Base-by-base conservation (phyloP, 345 rosid species). In the Trapa incisa region DNA sequence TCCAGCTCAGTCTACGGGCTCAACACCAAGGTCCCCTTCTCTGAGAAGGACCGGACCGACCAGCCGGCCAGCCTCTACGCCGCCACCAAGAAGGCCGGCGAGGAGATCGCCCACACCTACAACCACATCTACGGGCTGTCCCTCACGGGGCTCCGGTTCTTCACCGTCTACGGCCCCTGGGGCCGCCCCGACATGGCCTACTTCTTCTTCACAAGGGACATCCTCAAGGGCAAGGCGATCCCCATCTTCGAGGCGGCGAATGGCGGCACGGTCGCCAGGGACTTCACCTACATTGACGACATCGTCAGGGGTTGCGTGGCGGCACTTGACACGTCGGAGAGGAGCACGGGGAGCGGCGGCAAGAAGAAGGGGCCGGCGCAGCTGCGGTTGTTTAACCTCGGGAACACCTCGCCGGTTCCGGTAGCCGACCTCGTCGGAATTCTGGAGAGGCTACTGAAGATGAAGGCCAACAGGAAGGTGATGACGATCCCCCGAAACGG, bases 121-220 rank as follows among this genome's bases (percentile, higher is more conserved):
- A 91, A 88, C 68, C 97, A 91, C 70, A 91, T 91, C 61, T 85
- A 91, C 65, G 97, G 97, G 0, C 79, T 91, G 65, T 91, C 97
- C 0, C 78, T 91, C 37, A 91, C 97, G 2, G 97, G 96, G 36
- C 72, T 91, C 68, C 76, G 97, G 58, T 91, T 91, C 61, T 91
- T 91, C 77, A 91, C 97, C 0, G 97, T 91, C 37, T 91, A 91
- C 62, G 97, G 97, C 1, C 97, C 96, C 1, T 88, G 97, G 97
- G 97, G 97, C 15, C 85, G 96, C 68, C 96, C 97, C 3, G 97
- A 91, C 76, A 91, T 91, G 97, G 96, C 96, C 5, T 91, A 91
- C 75, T 91, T 91, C 85, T 91, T 88, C 75, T 91, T 91, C 75
- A 88, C 97, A 0, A 91, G 69, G 70, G 92, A 91, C 70, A 86